Evolutionary conservation across 139 green algal species (phyloP).

Genomic region (Coelastrella sp.): DNA sequence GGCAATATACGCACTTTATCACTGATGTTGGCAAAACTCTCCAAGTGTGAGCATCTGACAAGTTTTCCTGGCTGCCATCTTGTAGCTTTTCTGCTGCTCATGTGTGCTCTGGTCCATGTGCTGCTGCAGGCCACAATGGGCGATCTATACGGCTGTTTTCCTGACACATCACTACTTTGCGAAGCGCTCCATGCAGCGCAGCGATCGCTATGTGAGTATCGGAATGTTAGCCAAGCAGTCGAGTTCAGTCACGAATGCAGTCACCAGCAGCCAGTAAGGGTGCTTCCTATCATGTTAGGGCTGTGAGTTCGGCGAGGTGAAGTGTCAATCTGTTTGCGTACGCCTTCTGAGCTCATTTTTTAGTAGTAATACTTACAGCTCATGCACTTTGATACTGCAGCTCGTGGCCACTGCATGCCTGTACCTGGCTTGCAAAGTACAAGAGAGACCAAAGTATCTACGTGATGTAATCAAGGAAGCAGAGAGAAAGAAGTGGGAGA

Average conservation of each 20-base stretch:
- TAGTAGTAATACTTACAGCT: not conserved
- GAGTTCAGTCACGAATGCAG: too few relatives aligned
- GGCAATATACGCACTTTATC: conserved; percentile 59
- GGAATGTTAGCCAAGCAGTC: too few relatives aligned
- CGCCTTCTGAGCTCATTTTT: not conserved
- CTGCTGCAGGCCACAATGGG: conserved; percentile 62
- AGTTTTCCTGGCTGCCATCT: too few relatives aligned
- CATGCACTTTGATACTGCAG: conserved; percentile 59
- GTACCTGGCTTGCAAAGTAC: conserved; percentile 91
- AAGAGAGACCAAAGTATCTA: conserved; percentile 84
- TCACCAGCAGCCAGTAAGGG: too few relatives aligned
- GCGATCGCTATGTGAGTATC: conserved; percentile 76
- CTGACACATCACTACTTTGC: conserved; percentile 83
- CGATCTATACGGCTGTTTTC: conserved; percentile 64
- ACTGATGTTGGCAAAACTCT: conserved; percentile 54
- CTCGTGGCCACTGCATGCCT: conserved; percentile 86
- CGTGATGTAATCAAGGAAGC: conserved; percentile 67
- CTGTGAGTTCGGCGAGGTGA: not conserved
- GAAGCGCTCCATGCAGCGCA: conserved; percentile 71
- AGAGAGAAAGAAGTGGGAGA: conserved; percentile 15
- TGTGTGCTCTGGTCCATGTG: not conserved
- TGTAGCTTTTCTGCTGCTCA: not conserved
- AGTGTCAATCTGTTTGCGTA: not conserved
- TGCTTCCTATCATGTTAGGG: too few relatives aligned
- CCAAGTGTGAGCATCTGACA: conserved; percentile 50